These are phyloP conservation scores for Nasturtium officinale DNA, from an alignment of 345 rosid species.

Conservation along the genomic window DNA sequence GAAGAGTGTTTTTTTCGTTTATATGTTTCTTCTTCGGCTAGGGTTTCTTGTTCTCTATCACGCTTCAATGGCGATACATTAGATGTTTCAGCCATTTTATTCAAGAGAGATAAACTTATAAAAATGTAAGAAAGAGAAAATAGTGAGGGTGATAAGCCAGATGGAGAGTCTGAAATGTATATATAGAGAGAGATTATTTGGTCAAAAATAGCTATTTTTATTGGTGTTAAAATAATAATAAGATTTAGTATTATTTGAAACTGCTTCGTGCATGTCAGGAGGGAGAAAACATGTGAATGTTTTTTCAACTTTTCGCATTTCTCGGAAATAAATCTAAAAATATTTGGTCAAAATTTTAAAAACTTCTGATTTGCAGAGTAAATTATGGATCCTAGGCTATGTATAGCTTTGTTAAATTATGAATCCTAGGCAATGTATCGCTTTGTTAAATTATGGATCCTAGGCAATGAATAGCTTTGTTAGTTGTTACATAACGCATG, in stretches of 20 bases:
- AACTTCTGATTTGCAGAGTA: slow-evolving; percentile 8
- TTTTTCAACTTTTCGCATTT: slow-evolving; percentile 26
- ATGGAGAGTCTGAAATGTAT: slow-evolving; percentile 44
- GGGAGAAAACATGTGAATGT: slow-evolving; percentile 35
- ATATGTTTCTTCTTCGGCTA: slow-evolving; percentile 39
- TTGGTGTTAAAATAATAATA: slow-evolving; percentile 13
- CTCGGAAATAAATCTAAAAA: slow-evolving; percentile 13
- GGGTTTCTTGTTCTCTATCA: slow-evolving; percentile 52
- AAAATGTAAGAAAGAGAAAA: slow-evolving; percentile 27
- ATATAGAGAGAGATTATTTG: slow-evolving; percentile 53
- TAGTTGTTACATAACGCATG: slow-evolving; percentile 18
- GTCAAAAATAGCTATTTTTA: slow-evolving; percentile 49
- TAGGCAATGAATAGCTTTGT: slow-evolving; percentile 19
- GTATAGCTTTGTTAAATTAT: slow-evolving; percentile 29
- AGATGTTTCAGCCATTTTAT: slow-evolving; percentile 53
- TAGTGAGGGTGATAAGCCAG: slow-evolving; percentile 46
- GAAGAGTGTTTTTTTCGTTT: slow-evolving; percentile 53
- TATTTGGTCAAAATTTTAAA: slow-evolving; percentile 7
- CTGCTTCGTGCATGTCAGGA: slow-evolving; percentile 41
- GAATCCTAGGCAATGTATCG: slow-evolving; percentile 20
- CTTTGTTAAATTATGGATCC: slow-evolving; percentile 27
- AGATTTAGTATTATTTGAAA: slow-evolving; percentile 6
- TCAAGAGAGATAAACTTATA: background rate
- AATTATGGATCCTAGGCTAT: slow-evolving; percentile 23
- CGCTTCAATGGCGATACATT: slow-evolving; percentile 49